Evolutionary conservation across 306 rosid species (phyloP).

Genomic region (Prunus davidiana): DNA sequence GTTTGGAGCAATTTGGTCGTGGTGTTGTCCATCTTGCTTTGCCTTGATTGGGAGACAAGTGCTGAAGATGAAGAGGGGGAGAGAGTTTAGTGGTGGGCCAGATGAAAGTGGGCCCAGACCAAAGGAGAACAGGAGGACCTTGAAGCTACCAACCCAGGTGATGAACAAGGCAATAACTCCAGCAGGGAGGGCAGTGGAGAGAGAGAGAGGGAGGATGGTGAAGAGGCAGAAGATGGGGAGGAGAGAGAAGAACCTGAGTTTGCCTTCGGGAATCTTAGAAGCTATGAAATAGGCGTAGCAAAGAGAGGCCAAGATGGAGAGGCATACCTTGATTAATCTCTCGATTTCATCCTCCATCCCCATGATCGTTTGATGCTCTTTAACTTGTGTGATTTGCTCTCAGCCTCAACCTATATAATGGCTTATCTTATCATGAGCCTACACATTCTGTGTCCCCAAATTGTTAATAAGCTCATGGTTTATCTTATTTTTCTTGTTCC

Average conservation of each 20-base stretch:
- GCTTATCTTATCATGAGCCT: background rate
- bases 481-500: too few species aligned
- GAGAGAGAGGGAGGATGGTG: slow-evolving; percentile 25
- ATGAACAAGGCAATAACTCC: slow-evolving; percentile 28
- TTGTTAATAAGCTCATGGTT: background rate
- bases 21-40: background rate
- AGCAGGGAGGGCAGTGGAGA: slow-evolving; percentile 24
- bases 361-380: background rate
- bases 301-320: slow-evolving; percentile 17
- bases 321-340: slow-evolving; percentile 23
- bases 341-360: slow-evolving; percentile 17
- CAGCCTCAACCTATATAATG: background rate
- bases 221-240: slow-evolving; percentile 29
- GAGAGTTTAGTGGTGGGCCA: slow-evolving; percentile 14
- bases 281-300: slow-evolving; percentile 21
- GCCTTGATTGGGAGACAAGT: slow-evolving; percentile 30
- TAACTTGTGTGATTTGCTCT: background rate
- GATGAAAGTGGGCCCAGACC: slow-evolving; percentile 29
- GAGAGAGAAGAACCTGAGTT: slow-evolving; percentile 29
- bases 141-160: slow-evolving; percentile 40
- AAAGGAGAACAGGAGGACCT: slow-evolving; percentile 30
- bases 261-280: slow-evolving; percentile 29
- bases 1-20: background rate
- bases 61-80: slow-evolving; percentile 17
- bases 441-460: background rate